Conservation (phyloP, 192 early-diverging fungal genomes). For the Backusella morwellensis region DNA sequence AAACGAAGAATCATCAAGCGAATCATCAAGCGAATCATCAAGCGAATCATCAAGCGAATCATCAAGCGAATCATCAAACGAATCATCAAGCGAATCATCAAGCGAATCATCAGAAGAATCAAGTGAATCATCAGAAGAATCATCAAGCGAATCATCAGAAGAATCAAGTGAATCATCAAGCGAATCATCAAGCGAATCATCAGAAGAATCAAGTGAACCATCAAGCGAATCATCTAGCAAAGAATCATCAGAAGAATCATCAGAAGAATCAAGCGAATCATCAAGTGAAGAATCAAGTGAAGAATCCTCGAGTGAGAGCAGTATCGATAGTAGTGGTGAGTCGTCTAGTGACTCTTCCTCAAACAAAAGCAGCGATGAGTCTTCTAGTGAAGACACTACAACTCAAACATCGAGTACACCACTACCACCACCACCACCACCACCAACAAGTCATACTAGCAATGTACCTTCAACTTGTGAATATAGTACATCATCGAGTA, state of each 20-base stretch:
- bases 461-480: background rate
- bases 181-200: background rate
- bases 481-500: background rate
- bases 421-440: no score
- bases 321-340: background rate
- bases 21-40: no score
- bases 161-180: background rate
- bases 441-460: background rate
- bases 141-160: background rate
- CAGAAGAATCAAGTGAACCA: no score
- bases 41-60: no score
- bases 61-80: no score
- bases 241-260: background rate
- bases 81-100: background rate
- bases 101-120: background rate
- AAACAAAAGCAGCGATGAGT: background rate
- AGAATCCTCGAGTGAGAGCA: no score
- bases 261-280: background rate
- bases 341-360: background rate
- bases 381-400: background rate
- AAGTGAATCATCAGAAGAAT: background rate
- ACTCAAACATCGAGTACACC: no score
- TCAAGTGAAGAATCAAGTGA: no score
- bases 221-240: no score
- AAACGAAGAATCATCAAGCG: no score